Evolutionary conservation across 306 rosid genomes (phyloP), one percentile per base, ranked within the genome.

Genomic region (Castanea mollissima): DNA sequence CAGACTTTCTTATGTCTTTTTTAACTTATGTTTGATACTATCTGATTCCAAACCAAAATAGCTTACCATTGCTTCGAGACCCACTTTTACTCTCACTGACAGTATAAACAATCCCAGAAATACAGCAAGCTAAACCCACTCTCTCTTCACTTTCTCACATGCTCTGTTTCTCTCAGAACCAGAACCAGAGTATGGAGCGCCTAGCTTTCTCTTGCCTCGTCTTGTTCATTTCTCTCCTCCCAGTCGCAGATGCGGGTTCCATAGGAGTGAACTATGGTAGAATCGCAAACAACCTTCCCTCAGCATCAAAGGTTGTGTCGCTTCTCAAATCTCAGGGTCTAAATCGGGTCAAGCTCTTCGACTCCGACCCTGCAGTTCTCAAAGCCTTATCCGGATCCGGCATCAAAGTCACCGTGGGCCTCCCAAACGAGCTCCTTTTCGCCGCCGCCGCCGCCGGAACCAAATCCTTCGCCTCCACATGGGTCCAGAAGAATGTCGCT

Each of bases 191-290:
- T 65, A 85, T 90, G 97, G 83, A 84, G 34, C 82, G 19, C 6
- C 71, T 60, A 69, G 41, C 81, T 13, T 10, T 87, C 54, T 8
- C 27, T 78, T 6, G 70, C 19, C 0, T 77, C 78, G 56, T 84
- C 80, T n/a, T 85, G 56, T 27, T 75, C 83, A 5, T 87, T 20
- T 76, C 81, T 29, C 19, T 86, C 32, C 72, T 73, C 72, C 23
- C 80, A 18, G 75, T 83, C 49, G n/a, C 97, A 89, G 89, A 95
- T 77, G 91, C 86, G 23, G 98, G 90, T 6, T 89, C 97, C 2
- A 79, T 96, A 0, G 99, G 99, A 23, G 91, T 96, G 19, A 96
- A 96, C 98, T 96, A 96, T 52, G 99, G 99, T 0, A 82, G 99
- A 23, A 49, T 96, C 18, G 98, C 96, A 0, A 89, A 93, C 89